A percentile compares a stretch with the other conserved stretches of the same genome.
phyloP scores from a whole-genome alignment of 371 early-diverging fungal genomes.

The Mucor circinelloides region DNA sequence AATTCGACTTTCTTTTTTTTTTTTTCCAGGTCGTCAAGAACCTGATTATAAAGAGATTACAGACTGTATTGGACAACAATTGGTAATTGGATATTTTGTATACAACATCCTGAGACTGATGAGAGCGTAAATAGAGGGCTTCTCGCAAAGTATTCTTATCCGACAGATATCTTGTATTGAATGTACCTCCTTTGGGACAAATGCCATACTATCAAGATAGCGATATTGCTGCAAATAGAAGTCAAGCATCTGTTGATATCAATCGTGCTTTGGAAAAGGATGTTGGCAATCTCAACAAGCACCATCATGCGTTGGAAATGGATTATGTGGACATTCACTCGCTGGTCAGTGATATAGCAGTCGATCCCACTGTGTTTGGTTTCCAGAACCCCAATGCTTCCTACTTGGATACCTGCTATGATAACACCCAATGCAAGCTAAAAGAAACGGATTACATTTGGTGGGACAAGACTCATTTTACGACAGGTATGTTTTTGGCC shows the following conservation, averaged over 20 bases:
- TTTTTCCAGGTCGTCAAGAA: conserved; percentile 3
- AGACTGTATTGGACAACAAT: conserved; percentile 36
- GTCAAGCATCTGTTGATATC: conserved; percentile 31
- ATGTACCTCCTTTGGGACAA: conserved; percentile 39
- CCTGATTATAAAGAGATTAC: conserved; percentile 27
- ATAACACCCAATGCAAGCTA: conserved; percentile 8
- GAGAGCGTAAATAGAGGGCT: conserved; percentile 14
- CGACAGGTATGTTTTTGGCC: conserved; percentile 31
- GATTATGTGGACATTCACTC: conserved; percentile 38
- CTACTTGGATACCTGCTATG: conserved; percentile 32
- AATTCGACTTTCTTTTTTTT: background rate
- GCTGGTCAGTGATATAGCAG: conserved; percentile 33
- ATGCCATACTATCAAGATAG: conserved; percentile 41
- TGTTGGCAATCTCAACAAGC: conserved; percentile 36
- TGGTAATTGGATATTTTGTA: conserved; percentile 18
- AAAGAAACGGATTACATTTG: conserved; percentile 40
- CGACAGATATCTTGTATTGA: conserved; percentile 37
- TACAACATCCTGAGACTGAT: background rate
- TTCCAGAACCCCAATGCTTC: conserved; percentile 29
- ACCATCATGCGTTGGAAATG: conserved; percentile 40
- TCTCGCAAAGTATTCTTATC: conserved; percentile 37
- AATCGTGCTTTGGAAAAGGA: conserved; percentile 34
- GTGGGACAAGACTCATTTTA: conserved; percentile 52
- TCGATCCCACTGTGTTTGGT: conserved; percentile 34
- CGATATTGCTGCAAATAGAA: conserved; percentile 10